phyloP scores from a whole-genome alignment of 768 basidiomycete genomes.

The Lactifluus piperatus region DNA sequence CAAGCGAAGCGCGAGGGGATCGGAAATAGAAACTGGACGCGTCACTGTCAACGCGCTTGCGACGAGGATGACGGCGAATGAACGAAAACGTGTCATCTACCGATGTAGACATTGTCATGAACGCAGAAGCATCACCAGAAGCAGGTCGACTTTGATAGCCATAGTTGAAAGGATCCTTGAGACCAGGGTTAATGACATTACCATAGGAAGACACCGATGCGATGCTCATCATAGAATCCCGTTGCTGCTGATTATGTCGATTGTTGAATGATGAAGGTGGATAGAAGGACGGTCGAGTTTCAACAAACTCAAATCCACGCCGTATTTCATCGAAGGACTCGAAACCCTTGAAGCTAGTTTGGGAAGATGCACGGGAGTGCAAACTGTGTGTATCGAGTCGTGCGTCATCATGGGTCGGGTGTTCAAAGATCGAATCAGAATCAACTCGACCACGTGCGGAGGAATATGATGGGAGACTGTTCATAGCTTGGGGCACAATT shows the following conservation, averaged over 20 bases:
- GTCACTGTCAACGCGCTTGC: slow-evolving; percentile 62
- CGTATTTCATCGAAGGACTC: slow-evolving; percentile 74
- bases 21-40: slow-evolving; percentile 72
- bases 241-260: slow-evolving; percentile 35
- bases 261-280: slow-evolving; percentile 37
- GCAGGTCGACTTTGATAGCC: slow-evolving; percentile 44
- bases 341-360: slow-evolving; percentile 59
- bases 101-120: slow-evolving; percentile 32
- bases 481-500: slow-evolving; percentile 21
- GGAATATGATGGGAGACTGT: slow-evolving; percentile 28
- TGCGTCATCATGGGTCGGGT: slow-evolving; percentile 22
- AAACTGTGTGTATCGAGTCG: slow-evolving; percentile 20
- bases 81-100: slow-evolving; percentile 75
- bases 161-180: slow-evolving; percentile 68
- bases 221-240: slow-evolving; percentile 62
- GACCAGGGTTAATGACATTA: slow-evolving; percentile 50
- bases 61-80: slow-evolving; percentile 31
- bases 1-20: slow-evolving; percentile 27
- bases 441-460: slow-evolving; percentile 30
- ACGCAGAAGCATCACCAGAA: slow-evolving; percentile 51
- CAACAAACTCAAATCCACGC: slow-evolving; percentile 66
- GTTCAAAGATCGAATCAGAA: slow-evolving; percentile 39
- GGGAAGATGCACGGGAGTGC: slow-evolving; percentile 37
- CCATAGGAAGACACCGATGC: slow-evolving; percentile 78
- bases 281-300: slow-evolving; percentile 56